Evolutionary conservation across 1,284 basidiomycete genomes (phyloP).

Genomic region (Pseudozyma hubeiensis): DNA sequence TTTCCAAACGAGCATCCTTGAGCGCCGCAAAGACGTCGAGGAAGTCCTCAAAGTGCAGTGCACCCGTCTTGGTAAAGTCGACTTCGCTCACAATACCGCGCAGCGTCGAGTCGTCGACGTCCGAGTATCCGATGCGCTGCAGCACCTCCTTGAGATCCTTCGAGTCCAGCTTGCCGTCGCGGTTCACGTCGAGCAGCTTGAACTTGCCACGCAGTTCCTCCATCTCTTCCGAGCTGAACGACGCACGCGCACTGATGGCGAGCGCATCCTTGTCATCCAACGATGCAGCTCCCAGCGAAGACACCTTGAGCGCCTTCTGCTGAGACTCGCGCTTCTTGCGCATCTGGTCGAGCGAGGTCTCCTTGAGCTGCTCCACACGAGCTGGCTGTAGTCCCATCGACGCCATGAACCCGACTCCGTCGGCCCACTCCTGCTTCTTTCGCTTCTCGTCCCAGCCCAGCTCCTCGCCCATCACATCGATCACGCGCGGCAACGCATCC

Average conservation of each 20-base stretch:
- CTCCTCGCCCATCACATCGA: conserved; percentile 91
- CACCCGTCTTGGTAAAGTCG: conserved; percentile 57
- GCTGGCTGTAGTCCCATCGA: conserved; percentile 69
- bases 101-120: conserved; percentile 57
- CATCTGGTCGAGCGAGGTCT: conserved; percentile 55
- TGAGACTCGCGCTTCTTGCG: conserved; percentile 45
- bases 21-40: conserved; percentile 61
- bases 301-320: conserved; percentile 40
- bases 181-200: conserved; percentile 59
- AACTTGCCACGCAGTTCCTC: conserved; percentile 55
- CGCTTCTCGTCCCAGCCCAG: conserved; percentile 82
- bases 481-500: conserved; percentile 83
- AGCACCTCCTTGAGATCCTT: conserved; percentile 61
- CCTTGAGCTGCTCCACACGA: conserved; percentile 54
- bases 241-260: conserved; percentile 52
- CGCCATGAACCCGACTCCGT: conserved; percentile 66
- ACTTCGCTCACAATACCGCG: conserved; percentile 60
- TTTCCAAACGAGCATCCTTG: conserved; percentile 59
- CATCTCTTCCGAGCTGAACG: conserved; percentile 64
- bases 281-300: conserved; percentile 30
- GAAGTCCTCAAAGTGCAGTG: conserved; percentile 63
- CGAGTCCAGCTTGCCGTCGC: conserved; percentile 59
- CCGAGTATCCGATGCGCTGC: conserved; percentile 55
- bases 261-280: conserved; percentile 49
- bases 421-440: conserved; percentile 67